Evolutionary conservation across 192 early-diverging fungal species (phyloP).

Genomic region (Tieghemiomyces parasiticus): DNA sequence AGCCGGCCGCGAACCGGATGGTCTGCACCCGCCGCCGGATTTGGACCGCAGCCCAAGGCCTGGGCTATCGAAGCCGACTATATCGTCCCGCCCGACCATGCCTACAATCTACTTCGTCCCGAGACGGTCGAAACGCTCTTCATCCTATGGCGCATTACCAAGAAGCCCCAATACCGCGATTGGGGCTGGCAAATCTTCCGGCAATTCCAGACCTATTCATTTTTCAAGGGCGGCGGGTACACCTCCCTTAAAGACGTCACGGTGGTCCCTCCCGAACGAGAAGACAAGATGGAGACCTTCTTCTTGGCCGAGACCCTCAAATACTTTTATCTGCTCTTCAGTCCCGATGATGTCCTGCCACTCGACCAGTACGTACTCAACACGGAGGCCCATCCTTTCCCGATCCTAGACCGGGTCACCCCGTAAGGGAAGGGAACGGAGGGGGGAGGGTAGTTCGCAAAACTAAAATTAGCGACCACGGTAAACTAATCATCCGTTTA

Average conservation of each 20-base stretch:
- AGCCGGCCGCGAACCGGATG: slow-evolving; percentile 5
- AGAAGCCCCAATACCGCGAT: slow-evolving; percentile 21
- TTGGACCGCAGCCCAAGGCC: background rate
- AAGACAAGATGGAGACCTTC: slow-evolving; percentile 65
- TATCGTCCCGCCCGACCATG: slow-evolving; percentile 20
- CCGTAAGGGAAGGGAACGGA: too few species aligned
- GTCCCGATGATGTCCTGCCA: slow-evolving; percentile 32
- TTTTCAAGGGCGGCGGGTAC: slow-evolving; percentile 40
- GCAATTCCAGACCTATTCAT: slow-evolving; percentile 52
- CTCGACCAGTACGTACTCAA: slow-evolving; percentile 49
- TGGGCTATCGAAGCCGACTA: slow-evolving; percentile 31
- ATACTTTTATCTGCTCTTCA: slow-evolving; percentile 49
- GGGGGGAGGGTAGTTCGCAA: too few species aligned
- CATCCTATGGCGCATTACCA: slow-evolving; percentile 62
- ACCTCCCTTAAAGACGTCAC: slow-evolving; percentile 43
- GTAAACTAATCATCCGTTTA: too few species aligned
- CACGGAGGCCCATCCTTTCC: slow-evolving; percentile 53
- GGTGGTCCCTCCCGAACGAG: slow-evolving; percentile 20
- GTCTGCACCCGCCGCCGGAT: background rate
- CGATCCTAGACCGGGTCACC: background rate
- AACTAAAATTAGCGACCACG: too few species aligned
- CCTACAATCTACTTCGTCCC: slow-evolving; percentile 50
- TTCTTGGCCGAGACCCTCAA: slow-evolving; percentile 61
- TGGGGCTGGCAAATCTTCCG: slow-evolving; percentile 63
- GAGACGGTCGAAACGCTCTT: slow-evolving; percentile 73